phyloP scores from a whole-genome alignment of 257 asterid genomes.

The Solanum virginianum region DNA sequence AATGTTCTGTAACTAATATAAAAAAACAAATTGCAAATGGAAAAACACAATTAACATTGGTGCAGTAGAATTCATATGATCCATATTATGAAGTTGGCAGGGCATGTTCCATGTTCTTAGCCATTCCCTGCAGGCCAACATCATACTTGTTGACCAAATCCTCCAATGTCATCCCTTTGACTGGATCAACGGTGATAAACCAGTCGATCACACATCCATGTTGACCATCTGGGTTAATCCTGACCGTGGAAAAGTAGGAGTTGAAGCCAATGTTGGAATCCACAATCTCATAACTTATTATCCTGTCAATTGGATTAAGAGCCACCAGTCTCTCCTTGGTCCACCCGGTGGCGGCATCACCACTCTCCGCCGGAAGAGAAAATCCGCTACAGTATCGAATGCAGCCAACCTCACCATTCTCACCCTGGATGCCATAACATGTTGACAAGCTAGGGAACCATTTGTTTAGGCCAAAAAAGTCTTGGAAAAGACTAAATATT shows the following conservation, averaged over 20 bases:
- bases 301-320: constrained; percentile 20
- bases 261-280: constrained; percentile 56
- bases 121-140: constrained; percentile 31
- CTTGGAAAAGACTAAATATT: constrained; percentile 48
- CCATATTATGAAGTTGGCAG: not conserved
- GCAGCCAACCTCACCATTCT: constrained; percentile 58
- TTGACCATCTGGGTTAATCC: constrained; percentile 19
- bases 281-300: constrained; percentile 40
- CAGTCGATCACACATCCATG: constrained; percentile 36
- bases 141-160: constrained; percentile 44
- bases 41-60: not conserved
- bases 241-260: constrained; percentile 42
- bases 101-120: constrained; percentile 48
- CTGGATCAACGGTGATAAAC: constrained; percentile 53
- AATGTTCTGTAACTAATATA: no score
- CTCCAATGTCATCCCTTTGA: constrained; percentile 37
- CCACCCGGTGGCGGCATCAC: constrained; percentile 13
- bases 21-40: no score
- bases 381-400: constrained; percentile 52
- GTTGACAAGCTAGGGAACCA: constrained; percentile 62
- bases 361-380: constrained; percentile 17
- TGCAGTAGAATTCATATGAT: not conserved
- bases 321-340: constrained; percentile 33
- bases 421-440: constrained; percentile 46
- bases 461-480: constrained; percentile 57